Evolutionary conservation across 805 yeast genomes (phyloP).

Genomic region (Starmerella davenportii): DNA sequence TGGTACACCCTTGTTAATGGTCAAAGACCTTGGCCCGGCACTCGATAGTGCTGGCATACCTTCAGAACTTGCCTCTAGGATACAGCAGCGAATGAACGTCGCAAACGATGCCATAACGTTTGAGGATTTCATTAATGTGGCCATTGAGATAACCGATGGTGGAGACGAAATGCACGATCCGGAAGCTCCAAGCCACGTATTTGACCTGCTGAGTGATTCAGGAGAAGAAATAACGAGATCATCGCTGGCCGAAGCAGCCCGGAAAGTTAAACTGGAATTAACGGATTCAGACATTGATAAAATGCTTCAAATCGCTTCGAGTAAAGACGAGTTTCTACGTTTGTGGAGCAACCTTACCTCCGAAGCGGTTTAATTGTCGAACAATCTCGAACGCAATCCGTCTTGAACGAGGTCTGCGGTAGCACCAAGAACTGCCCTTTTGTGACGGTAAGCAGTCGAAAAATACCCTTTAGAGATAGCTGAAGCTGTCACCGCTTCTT

Average conservation of each 20-base stretch:
- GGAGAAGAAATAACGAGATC: constrained; percentile 15
- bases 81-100: constrained; percentile 16
- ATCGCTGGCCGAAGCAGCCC: constrained; percentile 17
- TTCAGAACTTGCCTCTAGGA: constrained; percentile 7
- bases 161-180: not conserved
- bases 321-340: constrained; percentile 14
- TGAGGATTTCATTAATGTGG: constrained; percentile 17
- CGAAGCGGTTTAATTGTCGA: not conserved
- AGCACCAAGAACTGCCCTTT: too few species aligned
- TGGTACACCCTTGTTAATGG: constrained; percentile 16
- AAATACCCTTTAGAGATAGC: too few species aligned
- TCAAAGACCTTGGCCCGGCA: constrained; percentile 16
- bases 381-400: too few species aligned
- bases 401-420: too few species aligned
- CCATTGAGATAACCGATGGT: not conserved
- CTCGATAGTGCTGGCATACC: constrained; percentile 19
- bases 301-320: constrained; percentile 20
- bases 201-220: constrained; percentile 11
- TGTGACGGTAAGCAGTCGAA: too few species aligned
- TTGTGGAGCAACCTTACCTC: constrained; percentile 16
- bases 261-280: constrained; percentile 18
- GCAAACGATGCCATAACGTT: constrained; percentile 19
- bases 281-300: constrained; percentile 19
- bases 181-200: constrained; percentile 9
- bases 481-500: too few species aligned